Conservation (phyloP, 1,139 yeast genomes). For the Hemisphaericaspora xylanilytica region DNA sequence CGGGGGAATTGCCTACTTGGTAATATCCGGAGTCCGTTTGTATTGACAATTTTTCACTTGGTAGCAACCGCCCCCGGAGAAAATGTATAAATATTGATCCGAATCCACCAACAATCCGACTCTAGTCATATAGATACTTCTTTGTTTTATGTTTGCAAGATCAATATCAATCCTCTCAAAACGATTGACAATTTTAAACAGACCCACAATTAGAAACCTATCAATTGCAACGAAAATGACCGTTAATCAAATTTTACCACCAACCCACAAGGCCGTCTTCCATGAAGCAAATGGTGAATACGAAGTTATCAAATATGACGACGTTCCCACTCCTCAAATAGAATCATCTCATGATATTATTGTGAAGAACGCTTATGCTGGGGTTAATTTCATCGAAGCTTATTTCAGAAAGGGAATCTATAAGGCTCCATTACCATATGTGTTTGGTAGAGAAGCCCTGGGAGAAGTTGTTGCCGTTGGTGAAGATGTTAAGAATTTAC, state of each 20-base stretch:
- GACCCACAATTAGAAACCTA: not conserved
- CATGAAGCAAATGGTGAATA: slow-evolving; percentile 53
- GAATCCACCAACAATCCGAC: too few relatives aligned
- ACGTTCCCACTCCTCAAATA: slow-evolving; percentile 58
- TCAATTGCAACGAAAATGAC: not conserved
- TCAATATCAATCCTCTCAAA: not conserved
- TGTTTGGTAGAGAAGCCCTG: slow-evolving; percentile 81
- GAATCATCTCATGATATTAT: slow-evolving; percentile 53
- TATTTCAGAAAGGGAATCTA: slow-evolving; percentile 81
- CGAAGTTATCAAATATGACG: slow-evolving; percentile 42
- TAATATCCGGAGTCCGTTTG: too few relatives aligned
- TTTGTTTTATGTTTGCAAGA: too few relatives aligned
- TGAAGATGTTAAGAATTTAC: slow-evolving; percentile 48
- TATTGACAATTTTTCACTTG: too few relatives aligned
- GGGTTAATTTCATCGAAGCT: slow-evolving; percentile 78
- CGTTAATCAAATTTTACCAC: slow-evolving; percentile 44
- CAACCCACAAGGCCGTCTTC: slow-evolving; percentile 56
- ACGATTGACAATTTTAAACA: not conserved
- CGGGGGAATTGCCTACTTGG: too few relatives aligned
- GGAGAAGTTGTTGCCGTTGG: slow-evolving; percentile 77
- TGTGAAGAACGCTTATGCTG: slow-evolving; percentile 70
- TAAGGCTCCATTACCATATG: slow-evolving; percentile 48
- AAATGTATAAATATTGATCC: too few relatives aligned
- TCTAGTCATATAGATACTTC: too few relatives aligned
- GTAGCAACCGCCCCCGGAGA: too few relatives aligned